Percentiles rank a stretch among this genome's conserved stretches.
These are phyloP conservation scores for Isoetes taiwanensis DNA, from an alignment of 75 land plant genomes.

Conservation along the genomic window DNA sequence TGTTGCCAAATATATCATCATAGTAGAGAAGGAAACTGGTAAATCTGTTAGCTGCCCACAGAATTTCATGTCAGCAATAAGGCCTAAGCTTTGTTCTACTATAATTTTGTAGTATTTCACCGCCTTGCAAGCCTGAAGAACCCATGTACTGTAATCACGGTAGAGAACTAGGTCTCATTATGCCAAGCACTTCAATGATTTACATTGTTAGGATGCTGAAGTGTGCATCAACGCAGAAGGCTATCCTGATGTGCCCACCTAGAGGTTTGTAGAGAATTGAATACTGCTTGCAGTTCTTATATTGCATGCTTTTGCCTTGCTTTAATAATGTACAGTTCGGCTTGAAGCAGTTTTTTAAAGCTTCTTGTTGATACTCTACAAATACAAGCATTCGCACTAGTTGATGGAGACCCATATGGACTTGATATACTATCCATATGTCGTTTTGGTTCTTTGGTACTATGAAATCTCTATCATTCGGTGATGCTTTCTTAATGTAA, in stretches of 20 bases:
- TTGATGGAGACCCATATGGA: conserved; percentile 92
- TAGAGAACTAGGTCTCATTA: conserved; percentile 16
- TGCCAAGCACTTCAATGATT: not conserved
- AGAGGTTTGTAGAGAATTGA: conserved; percentile 44
- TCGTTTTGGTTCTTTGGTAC: conserved; percentile 89
- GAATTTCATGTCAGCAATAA: not conserved
- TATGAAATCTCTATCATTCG: not conserved
- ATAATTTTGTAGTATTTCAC: conserved; percentile 58
- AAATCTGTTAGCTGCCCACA: not conserved
- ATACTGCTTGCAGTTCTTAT: not conserved
- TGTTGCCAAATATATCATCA: conserved; percentile 66
- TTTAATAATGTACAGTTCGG: not conserved
- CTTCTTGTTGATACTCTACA: conserved; percentile 46
- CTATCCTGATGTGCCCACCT: conserved; percentile 90
- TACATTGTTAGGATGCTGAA: not conserved
- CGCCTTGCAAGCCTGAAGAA: conserved; percentile 57
- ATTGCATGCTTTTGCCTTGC: not conserved
- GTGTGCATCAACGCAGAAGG: conserved; percentile 57
- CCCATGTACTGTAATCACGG: conserved; percentile 71
- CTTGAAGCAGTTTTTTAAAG: conserved; percentile 48
- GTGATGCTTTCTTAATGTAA: not conserved
- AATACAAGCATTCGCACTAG: conserved; percentile 62
- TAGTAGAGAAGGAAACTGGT: conserved; percentile 98
- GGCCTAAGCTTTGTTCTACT: not conserved
- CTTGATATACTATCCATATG: conserved; percentile 73